phyloP scores from a whole-genome alignment of 495 filamentous ascomycete genomes.

The Daldinia loculata region DNA sequence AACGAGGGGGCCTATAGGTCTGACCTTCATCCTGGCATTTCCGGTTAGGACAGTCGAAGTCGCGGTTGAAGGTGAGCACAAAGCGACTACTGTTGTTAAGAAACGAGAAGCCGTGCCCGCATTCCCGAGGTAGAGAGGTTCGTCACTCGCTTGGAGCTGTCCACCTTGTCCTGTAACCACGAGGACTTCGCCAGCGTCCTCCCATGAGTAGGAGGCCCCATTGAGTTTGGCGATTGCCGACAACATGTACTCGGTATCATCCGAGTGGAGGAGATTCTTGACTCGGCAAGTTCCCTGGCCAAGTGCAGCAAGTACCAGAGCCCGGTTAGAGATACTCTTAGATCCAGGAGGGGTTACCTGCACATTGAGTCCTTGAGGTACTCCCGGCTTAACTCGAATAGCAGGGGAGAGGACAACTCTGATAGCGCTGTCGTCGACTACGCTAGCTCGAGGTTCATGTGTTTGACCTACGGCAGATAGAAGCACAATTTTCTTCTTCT shows the following conservation, averaged over 20 bases:
- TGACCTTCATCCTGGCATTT: slow-evolving; percentile 94
- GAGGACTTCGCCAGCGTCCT: slow-evolving; percentile 88
- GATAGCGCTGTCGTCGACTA: slow-evolving; percentile 87
- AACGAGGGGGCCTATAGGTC: slow-evolving; percentile 93
- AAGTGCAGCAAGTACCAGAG: slow-evolving; percentile 90
- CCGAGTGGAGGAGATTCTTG: slow-evolving; percentile 91
- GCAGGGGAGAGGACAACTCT: slow-evolving; percentile 83
- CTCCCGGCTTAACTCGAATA: slow-evolving; percentile 74
- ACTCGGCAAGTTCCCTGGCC: slow-evolving; percentile 87
- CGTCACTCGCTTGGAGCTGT: slow-evolving; percentile 74
- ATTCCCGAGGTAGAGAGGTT: slow-evolving; percentile 91
- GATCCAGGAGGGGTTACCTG: slow-evolving; percentile 91
- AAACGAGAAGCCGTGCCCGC: slow-evolving; percentile 96
- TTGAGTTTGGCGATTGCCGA: slow-evolving; percentile 82
- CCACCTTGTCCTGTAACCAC: slow-evolving; percentile 92
- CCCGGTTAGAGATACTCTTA: slow-evolving; percentile 97
- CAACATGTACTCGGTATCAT: slow-evolving; percentile 97
- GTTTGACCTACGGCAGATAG: slow-evolving; percentile 90
- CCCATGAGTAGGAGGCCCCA: slow-evolving; percentile 94
- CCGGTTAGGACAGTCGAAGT: slow-evolving; percentile 85
- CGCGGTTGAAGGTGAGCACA: slow-evolving; percentile 71
- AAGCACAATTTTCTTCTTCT: slow-evolving; percentile 96
- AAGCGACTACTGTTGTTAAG: slow-evolving; percentile 88
- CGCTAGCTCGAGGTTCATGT: slow-evolving; percentile 83
- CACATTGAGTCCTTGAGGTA: slow-evolving; percentile 68